phyloP scores from a whole-genome alignment of 2,329 filamentous ascomycete species.

The Paramyrothecium roridum region DNA sequence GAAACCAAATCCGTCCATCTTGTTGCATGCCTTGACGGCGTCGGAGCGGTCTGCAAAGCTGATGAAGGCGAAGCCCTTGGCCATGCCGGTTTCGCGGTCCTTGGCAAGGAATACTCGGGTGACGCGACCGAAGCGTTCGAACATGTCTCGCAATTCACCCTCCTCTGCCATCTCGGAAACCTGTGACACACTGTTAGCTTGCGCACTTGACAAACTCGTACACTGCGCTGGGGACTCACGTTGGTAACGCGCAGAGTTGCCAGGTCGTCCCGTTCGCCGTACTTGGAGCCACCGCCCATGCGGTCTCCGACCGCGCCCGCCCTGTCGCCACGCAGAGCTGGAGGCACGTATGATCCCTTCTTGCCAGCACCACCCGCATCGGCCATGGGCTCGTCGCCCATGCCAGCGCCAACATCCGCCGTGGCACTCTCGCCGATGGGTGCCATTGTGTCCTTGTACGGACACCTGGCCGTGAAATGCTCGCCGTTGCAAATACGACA shows the following conservation, averaged over 20 bases:
- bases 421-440: constrained; percentile 64
- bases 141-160: constrained; percentile 92
- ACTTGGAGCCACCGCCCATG: constrained; percentile 74
- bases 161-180: constrained; percentile 98
- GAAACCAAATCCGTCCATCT: constrained; percentile 96
- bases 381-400: constrained; percentile 45
- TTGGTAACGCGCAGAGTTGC: constrained; percentile 97
- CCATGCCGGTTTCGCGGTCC: constrained; percentile 91
- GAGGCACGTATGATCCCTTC: constrained; percentile 88
- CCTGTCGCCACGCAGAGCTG: constrained; percentile 75
- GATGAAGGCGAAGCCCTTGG: constrained; percentile 99
- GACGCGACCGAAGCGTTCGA: constrained; percentile 94
- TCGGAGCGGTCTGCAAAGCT: constrained; percentile 89
- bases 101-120: constrained; percentile 97
- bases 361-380: constrained; percentile 58
- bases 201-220: not conserved
- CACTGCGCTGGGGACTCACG: constrained; percentile 55
- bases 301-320: constrained; percentile 67
- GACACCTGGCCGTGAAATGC: constrained; percentile 98
- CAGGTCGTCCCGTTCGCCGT: constrained; percentile 87
- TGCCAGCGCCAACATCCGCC: constrained; percentile 53
- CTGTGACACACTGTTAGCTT: constrained; percentile 42
- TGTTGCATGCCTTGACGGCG: constrained; percentile 88
- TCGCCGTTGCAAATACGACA: constrained; percentile 98
- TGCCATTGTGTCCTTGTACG: constrained; percentile 99